Evolutionary conservation across 2,329 filamentous ascomycete genomes (phyloP).

Genomic region (Metarhizium album): DNA sequence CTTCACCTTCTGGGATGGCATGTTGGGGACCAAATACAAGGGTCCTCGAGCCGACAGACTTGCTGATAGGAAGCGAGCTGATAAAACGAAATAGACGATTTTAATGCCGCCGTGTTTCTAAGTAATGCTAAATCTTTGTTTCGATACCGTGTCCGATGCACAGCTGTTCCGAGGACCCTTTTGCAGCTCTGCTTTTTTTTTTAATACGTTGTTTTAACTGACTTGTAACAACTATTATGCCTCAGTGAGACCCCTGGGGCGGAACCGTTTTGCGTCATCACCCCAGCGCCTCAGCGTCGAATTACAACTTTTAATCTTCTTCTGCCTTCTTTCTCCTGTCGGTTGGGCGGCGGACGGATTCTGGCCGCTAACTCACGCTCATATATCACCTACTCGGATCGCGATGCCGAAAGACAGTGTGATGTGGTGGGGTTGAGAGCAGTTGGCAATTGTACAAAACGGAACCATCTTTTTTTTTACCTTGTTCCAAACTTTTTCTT

Average conservation of each 20-base stretch:
- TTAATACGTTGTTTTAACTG: background rate
- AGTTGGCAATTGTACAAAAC: background rate
- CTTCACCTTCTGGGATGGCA: conserved; percentile 89
- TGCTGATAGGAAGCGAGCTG: conserved; percentile 25
- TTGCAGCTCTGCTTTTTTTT: background rate
- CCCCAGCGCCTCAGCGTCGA: background rate
- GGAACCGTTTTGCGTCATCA: background rate
- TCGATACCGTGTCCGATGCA: background rate
- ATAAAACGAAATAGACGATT: conserved; percentile 14
- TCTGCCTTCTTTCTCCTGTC: background rate
- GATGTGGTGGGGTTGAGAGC: background rate
- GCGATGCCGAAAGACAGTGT: background rate
- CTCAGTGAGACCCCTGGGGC: background rate
- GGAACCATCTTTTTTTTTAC: background rate
- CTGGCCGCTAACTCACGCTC: background rate
- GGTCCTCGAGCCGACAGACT: conserved; percentile 42
- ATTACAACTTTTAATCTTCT: background rate
- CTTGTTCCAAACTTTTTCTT: background rate
- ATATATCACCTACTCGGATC: background rate
- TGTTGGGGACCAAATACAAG: conserved; percentile 74
- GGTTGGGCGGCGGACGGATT: background rate
- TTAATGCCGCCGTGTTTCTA: background rate
- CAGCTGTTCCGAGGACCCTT: background rate
- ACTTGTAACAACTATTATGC: background rate
- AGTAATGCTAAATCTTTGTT: background rate